Conservation (phyloP, 176 grass and related monocot genomes). For the Musa acuminata region DNA sequence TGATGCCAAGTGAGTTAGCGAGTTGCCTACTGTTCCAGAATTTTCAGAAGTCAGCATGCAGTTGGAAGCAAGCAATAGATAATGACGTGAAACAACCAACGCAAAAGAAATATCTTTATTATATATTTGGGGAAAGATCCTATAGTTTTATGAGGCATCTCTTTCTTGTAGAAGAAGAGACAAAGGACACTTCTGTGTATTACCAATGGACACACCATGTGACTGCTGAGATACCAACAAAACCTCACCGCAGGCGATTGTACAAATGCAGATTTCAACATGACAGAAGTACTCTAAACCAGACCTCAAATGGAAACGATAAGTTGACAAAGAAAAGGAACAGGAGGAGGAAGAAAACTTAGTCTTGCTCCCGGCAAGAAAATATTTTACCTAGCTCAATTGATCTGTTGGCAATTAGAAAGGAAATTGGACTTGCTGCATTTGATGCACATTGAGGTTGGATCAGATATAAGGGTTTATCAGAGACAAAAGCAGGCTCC, state of each 20-base stretch:
- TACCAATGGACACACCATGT: not conserved
- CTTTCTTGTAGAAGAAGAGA: not conserved
- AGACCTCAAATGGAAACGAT: not conserved
- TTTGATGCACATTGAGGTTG: conserved; percentile 43
- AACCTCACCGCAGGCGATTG: not conserved
- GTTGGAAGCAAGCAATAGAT: too few species aligned
- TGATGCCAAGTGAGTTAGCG: too few species aligned
- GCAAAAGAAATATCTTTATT: not conserved
- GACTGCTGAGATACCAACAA: not conserved
- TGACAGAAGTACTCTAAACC: too few species aligned
- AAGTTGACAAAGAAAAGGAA: not conserved
- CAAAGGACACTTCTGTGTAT: not conserved
- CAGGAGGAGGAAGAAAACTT: not conserved
- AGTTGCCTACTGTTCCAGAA: too few species aligned
- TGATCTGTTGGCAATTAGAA: conserved; percentile 13
- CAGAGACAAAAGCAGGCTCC: conserved; percentile 54
- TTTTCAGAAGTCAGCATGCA: too few species aligned
- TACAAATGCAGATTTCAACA: not conserved
- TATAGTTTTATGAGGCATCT: not conserved
- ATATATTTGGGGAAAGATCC: not conserved
- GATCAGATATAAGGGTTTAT: conserved; percentile 43
- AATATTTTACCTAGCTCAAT: conserved; percentile 39
- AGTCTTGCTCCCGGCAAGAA: not conserved
- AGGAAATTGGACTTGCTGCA: conserved; percentile 26
- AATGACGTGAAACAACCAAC: too few species aligned